Evolutionary conservation across 768 basidiomycete species (phyloP), one percentile per base, ranked within the genome.

Genomic region (Trichaptum fuscoviolaceum): DNA sequence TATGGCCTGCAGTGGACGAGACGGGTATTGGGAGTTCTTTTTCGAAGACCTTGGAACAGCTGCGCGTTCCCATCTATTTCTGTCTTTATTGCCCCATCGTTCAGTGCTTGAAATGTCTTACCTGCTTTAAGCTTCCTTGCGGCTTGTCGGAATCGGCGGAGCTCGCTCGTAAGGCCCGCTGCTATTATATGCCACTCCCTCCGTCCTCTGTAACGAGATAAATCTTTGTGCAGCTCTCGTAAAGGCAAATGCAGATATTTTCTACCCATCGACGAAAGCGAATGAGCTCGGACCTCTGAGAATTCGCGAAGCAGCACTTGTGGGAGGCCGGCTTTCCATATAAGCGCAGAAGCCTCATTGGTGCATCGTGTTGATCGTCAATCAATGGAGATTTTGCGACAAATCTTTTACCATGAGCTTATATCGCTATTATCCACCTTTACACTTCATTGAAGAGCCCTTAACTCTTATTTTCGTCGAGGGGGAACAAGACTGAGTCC

Each of bases 321-420:
- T 52, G 42, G 42, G 30, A 30, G 30, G 30, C 30, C 30, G 30
- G 30, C 4, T 2, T 52, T 52, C 42, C 42, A 52, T 52, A 15
- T 52, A 30, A 52, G 42, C 42, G 42, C 42, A 52, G 42, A 52
- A 52, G 42, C 42, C 42, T 52, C 42, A 52, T 52, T 52, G 42
- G 42, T 12, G 12, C 20, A 20, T 52, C 42, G 42, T 52, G 42
- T 52, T 52, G 42, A 52, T 52, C 42, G 42, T 52, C 42, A 52
- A 52, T 52, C 42, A 52, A 52, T 52, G 42, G 42, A 52, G 3
- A 20, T 52, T 52, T 20, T 52, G 42, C 42, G 42, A 52, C 10
- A 12, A 20, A 2, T 6, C 6, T 20, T 52, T 20, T 6, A 2
- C 42, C 10, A 12, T 15, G 10, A 52, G 15, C 12, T 20, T 52